phyloP scores from a whole-genome alignment of 805 yeast genomes.

The Pichia insulana region DNA sequence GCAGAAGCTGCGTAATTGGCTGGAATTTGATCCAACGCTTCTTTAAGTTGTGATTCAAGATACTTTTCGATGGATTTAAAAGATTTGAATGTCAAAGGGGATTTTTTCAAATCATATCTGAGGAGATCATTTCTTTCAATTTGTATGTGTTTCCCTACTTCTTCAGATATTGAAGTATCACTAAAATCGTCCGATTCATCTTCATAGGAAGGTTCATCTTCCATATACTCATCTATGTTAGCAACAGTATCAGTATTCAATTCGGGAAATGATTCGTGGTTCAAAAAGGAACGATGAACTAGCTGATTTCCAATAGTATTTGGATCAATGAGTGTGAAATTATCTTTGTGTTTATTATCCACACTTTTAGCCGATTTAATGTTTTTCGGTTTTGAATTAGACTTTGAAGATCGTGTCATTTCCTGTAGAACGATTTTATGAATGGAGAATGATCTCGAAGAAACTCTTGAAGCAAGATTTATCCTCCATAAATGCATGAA shows the following conservation, averaged over 20 bases:
- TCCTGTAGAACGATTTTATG: too few species aligned
- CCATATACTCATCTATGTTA: background rate
- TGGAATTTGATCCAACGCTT: conserved; percentile 1
- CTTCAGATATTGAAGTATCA: background rate
- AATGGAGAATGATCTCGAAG: too few species aligned
- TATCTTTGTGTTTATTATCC: background rate
- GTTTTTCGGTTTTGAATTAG: too few species aligned
- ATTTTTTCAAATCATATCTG: background rate
- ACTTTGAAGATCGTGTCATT: too few species aligned
- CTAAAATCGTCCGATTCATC: background rate
- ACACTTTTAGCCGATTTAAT: background rate
- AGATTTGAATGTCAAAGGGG: background rate
- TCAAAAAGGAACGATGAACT: conserved; percentile 6
- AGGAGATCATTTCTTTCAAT: background rate
- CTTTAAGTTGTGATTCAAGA: conserved; percentile 1
- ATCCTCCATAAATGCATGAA: too few species aligned
- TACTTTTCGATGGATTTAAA: background rate
- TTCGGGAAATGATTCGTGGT: conserved; percentile 10
- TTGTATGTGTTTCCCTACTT: too few species aligned
- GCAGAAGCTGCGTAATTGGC: background rate
- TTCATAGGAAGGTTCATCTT: background rate
- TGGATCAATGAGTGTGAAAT: background rate
- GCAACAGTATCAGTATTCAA: conserved; percentile 2
- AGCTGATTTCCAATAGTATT: background rate
- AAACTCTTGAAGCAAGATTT: too few species aligned